These are phyloP conservation scores for Pelargonium nanum DNA, from an alignment of 345 rosid genomes.

Conservation along the genomic window DNA sequence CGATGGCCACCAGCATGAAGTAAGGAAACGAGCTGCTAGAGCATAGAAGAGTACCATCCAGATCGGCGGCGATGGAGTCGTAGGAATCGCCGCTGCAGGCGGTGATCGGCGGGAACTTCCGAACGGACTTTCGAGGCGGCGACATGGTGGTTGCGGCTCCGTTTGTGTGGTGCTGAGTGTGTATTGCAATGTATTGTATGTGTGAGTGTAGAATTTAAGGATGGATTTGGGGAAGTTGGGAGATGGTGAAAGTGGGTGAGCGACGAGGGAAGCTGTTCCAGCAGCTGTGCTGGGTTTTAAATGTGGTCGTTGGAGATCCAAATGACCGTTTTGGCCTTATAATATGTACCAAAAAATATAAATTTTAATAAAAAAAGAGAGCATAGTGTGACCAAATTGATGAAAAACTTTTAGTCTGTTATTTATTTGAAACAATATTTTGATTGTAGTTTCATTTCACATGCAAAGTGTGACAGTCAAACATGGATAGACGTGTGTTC, in stretches of 20 bases:
- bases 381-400: too few species aligned
- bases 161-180: not conserved
- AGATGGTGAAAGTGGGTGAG: conserved; percentile 14
- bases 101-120: conserved; percentile 43
- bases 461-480: too few species aligned
- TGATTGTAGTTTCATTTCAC: too few species aligned
- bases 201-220: not conserved
- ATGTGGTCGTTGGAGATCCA: conserved; percentile 21
- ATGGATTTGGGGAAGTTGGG: not conserved
- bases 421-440: not conserved
- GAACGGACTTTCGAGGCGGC: conserved; percentile 19
- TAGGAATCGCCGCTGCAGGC: conserved; percentile 36
- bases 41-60: conserved; percentile 79
- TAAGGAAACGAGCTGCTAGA: conserved; percentile 80
- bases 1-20: conserved; percentile 84
- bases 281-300: too few species aligned
- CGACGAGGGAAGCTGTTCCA: conserved; percentile 34
- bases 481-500: too few species aligned
- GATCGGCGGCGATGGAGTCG: conserved; percentile 77
- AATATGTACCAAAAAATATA: too few species aligned
- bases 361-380: too few species aligned
- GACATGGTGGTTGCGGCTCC: conserved; percentile 17
- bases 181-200: not conserved
- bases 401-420: not conserved
- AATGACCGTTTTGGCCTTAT: conserved; percentile 12